Evolutionary conservation across 73 alveolate genomes (phyloP), one percentile per base, ranked within the genome.

Genomic region (Paramecium sonneborni): DNA sequence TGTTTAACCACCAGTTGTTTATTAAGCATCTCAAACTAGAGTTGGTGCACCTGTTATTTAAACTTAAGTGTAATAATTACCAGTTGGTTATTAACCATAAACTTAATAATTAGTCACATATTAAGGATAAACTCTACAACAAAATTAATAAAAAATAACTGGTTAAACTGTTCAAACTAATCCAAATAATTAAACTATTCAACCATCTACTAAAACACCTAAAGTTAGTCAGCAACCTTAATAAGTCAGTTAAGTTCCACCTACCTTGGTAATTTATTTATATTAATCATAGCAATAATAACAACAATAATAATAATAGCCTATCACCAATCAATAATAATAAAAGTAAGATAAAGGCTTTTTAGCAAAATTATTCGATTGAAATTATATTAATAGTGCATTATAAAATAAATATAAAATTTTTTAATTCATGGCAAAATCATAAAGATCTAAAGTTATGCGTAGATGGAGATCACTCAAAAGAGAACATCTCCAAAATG

Each of bases 391-490:
- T 26, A 24, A 62, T 14, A 62, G 84, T 62, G 84, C 84, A 62
- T 1, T 30, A 30, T 62, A 62, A 24, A 62, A 62, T 34, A 11
- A 74, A 37, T 74, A 23, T 41, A 43, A 21, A 76, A 4, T 38
- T n/a, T 24, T 79, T 79, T 41, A 41, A 79, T 79, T 79, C 30
- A 88, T 88, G 94, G 94, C 94, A 44, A 88, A 88, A 82, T 69
- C 91, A 69, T 46, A 69, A 72, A 68, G 94, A 88, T 88, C 94
- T 32, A 88, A 88, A 44, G 94, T 88, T 34, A 88, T 56, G 94
- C 76, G 94, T 20, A 67, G 94, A 88, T 88, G 94, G 94, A 38
- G 94, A 88, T 62, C 94, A 1, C 57, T 88, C n/a, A 88, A 82
- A 46, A 67, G 94, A 72, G 46, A 24, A 41, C 85, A 43, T 44